phyloP scores from a whole-genome alignment of 1,284 basidiomycete species.

The Schizopora paradoxa region DNA sequence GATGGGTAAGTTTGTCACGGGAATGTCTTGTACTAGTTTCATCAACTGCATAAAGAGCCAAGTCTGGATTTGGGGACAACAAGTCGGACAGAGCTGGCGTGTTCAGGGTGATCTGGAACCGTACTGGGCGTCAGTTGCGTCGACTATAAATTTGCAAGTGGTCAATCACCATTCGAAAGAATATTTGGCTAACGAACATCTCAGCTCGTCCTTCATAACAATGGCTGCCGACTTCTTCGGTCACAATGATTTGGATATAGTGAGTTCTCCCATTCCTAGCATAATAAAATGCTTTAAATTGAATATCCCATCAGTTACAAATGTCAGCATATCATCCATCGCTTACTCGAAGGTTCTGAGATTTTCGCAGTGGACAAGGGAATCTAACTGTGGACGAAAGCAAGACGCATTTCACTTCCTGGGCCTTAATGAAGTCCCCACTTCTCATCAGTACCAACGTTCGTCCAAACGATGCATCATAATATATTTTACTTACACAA shows the following conservation, averaged over 20 bases:
- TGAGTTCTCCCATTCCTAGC: conserved; percentile 24
- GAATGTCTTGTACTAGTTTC: background rate
- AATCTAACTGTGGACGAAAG: conserved; percentile 50
- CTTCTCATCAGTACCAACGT: conserved; percentile 43
- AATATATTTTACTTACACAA: conserved; percentile 31
- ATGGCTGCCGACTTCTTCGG: conserved; percentile 56
- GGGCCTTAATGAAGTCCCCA: conserved; percentile 61
- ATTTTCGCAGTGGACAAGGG: conserved; percentile 46
- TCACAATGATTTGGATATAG: conserved; percentile 58
- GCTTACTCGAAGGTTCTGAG: background rate
- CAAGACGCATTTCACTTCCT: conserved; percentile 60
- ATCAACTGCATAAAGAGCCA: conserved; percentile 36
- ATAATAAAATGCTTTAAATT: conserved; percentile 8
- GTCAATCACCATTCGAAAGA: conserved; percentile 39
- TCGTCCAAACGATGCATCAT: conserved; percentile 16
- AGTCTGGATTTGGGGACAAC: conserved; percentile 53
- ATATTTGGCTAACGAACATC: background rate
- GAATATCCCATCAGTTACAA: conserved; percentile 39
- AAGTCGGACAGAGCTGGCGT: conserved; percentile 54
- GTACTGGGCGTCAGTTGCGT: conserved; percentile 32
- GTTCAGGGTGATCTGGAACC: conserved; percentile 48
- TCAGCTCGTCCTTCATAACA: conserved; percentile 41
- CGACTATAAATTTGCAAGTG: conserved; percentile 23
- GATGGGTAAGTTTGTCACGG: conserved; percentile 43
- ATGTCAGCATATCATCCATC: conserved; percentile 34